Conservation (phyloP, 2,329 filamentous ascomycete species). For the Plectosphaerella cucumerina region DNA sequence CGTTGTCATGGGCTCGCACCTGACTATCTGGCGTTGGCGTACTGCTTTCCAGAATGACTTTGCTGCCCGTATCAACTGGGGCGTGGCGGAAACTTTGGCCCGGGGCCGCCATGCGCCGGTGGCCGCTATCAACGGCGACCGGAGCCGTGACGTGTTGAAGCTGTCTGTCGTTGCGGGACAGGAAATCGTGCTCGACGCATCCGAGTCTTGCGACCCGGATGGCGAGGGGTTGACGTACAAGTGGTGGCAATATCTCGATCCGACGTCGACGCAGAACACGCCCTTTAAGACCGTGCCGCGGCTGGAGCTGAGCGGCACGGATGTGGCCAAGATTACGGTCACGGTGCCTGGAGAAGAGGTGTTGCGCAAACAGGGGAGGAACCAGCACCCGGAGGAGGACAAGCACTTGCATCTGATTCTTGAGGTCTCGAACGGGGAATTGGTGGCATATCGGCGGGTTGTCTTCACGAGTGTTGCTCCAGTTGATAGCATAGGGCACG, state of each 20-base stretch:
- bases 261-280: conserved; percentile 7
- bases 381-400: conserved; percentile 3
- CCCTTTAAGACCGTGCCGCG: conserved; percentile 1
- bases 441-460: conserved; percentile 4
- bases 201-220: conserved; percentile 12
- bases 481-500: not conserved
- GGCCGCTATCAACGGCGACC: conserved; percentile 14
- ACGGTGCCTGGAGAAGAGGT: conserved; percentile 4
- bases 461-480: conserved; percentile 3
- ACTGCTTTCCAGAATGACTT: conserved; percentile 44
- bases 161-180: conserved; percentile 7
- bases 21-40: conserved; percentile 50
- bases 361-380: not conserved
- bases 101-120: conserved; percentile 11
- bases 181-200: conserved; percentile 10
- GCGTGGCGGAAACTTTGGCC: conserved; percentile 1
- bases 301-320: not conserved
- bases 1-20: conserved; percentile 32
- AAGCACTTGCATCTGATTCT: conserved; percentile 7
- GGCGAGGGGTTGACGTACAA: conserved; percentile 11
- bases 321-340: conserved; percentile 1
- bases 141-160: conserved; percentile 10
- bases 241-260: conserved; percentile 14
- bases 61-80: conserved; percentile 14
- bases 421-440: conserved; percentile 2